phyloP scores from a whole-genome alignment of 306 rosid species.

The Sophora flavescens region DNA sequence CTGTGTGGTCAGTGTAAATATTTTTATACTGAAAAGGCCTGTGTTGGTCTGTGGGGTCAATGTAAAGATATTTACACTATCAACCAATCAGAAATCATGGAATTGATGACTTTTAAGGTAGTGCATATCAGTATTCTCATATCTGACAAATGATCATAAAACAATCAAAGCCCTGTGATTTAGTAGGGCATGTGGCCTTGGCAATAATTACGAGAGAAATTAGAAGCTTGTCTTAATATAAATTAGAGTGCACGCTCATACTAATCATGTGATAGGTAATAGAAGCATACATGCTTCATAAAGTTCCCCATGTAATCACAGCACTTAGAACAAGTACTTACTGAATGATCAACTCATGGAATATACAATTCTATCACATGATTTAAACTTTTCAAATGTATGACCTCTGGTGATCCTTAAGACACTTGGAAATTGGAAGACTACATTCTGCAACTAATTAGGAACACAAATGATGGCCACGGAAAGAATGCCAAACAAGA shows the following conservation, averaged over 20 bases:
- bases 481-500: conserved; percentile 11
- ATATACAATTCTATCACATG: conserved; percentile 6
- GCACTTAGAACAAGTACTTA: conserved; percentile 7
- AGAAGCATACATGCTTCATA: conserved; percentile 16
- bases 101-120: too few species aligned
- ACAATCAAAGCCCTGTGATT: conserved; percentile 9
- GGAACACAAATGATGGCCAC: conserved; percentile 27
- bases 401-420: conserved; percentile 4
- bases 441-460: conserved; percentile 17
- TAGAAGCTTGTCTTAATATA: conserved; percentile 15
- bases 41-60: too few species aligned
- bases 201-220: conserved; percentile 17
- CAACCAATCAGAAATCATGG: too few species aligned
- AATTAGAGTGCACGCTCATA: conserved; percentile 14
- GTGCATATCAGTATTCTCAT: conserved; percentile 8
- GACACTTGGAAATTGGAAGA: neutral
- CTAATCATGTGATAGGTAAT: conserved; percentile 2
- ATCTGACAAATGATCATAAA: conserved; percentile 30
- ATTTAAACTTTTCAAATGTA: conserved; percentile 15
- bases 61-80: too few species aligned
- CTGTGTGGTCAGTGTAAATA: too few species aligned
- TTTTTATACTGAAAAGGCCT: too few species aligned
- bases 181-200: neutral
- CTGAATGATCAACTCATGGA: neutral
- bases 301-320: conserved; percentile 6